Evolutionary conservation across 2,329 filamentous ascomycete species (phyloP).

Genomic region (Diplodia intermedia): DNA sequence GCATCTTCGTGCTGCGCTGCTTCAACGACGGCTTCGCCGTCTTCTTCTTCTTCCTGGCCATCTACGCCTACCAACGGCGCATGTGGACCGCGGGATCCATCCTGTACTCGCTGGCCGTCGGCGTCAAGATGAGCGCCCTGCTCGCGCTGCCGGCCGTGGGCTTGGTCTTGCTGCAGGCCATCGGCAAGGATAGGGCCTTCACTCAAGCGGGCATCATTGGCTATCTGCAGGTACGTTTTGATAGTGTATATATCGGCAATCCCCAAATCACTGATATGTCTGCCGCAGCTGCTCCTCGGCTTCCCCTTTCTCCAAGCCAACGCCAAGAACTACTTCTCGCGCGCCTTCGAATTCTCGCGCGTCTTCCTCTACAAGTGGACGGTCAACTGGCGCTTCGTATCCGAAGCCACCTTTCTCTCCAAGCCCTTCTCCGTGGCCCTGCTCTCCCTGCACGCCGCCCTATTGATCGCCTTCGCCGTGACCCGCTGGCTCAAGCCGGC

Average conservation of each 20-base stretch:
- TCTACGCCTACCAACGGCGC: constrained; percentile 77
- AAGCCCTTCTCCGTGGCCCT: constrained; percentile 71
- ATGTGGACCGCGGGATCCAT: constrained; percentile 76
- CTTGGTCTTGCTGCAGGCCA: constrained; percentile 74
- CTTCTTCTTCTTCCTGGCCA: constrained; percentile 81
- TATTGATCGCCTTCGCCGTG: constrained; percentile 71
- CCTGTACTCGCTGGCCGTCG: constrained; percentile 78
- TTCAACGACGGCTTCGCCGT: constrained; percentile 96
- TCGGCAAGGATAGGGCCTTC: constrained; percentile 70
- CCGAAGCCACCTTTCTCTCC: constrained; percentile 79
- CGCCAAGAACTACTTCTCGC: constrained; percentile 73
- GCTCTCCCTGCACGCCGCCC: constrained; percentile 67
- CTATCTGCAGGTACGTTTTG: constrained; percentile 72
- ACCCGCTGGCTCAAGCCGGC: constrained; percentile 77
- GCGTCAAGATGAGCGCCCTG: constrained; percentile 94
- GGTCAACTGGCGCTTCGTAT: constrained; percentile 97
- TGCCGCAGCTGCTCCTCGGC: constrained; percentile 58
- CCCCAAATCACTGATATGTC: not conserved
- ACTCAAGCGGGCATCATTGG: constrained; percentile 73
- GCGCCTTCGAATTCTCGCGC: constrained; percentile 89
- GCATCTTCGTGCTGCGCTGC: constrained; percentile 87
- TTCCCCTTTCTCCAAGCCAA: constrained; percentile 74
- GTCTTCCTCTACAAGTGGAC: constrained; percentile 98
- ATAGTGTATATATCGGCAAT: no score
- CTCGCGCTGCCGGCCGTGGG: constrained; percentile 83